Conservation (phyloP, 2,329 filamentous ascomycete genomes). For the Talaromyces verruculosus region DNA sequence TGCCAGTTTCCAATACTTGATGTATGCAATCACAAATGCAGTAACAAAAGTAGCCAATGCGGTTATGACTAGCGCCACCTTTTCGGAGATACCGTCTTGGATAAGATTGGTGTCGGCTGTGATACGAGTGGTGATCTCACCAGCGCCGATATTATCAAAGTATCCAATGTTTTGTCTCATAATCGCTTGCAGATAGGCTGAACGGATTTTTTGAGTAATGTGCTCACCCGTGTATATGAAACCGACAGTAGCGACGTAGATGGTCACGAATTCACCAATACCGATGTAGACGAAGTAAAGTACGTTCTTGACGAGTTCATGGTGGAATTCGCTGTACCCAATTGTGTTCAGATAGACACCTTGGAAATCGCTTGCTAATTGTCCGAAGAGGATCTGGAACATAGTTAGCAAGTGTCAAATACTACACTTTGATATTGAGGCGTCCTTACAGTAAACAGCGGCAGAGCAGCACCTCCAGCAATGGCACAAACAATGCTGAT, state of each 20-base stretch:
- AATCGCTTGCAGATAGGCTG: slow-evolving; percentile 80
- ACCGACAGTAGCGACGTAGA: slow-evolving; percentile 78
- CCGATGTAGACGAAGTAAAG: slow-evolving; percentile 85
- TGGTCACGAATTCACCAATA: slow-evolving; percentile 73
- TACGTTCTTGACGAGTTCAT: slow-evolving; percentile 62
- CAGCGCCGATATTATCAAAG: slow-evolving; percentile 88
- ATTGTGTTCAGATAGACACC: slow-evolving; percentile 56
- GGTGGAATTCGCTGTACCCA: slow-evolving; percentile 57
- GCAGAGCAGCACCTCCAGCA: slow-evolving; percentile 70
- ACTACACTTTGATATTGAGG: neutral
- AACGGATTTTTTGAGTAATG: slow-evolving; percentile 73
- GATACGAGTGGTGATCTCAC: slow-evolving; percentile 91
- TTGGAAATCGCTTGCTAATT: slow-evolving; percentile 70
- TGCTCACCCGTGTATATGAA: slow-evolving; percentile 88
- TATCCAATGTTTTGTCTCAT: slow-evolving; percentile 87
- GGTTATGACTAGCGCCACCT: slow-evolving; percentile 74
- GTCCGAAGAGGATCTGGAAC: slow-evolving; percentile 68
- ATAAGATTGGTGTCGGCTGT: slow-evolving; percentile 92
- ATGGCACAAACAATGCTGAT: slow-evolving; percentile 66
- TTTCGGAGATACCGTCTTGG: slow-evolving; percentile 91
- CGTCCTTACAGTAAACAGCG: slow-evolving; percentile 64
- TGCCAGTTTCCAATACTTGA: slow-evolving; percentile 90
- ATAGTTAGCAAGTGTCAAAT: neutral
- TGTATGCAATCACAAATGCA: slow-evolving; percentile 85
- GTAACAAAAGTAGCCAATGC: slow-evolving; percentile 80